Base-by-base conservation (phyloP, 495 filamentous ascomycete genomes). In the Tuber melanosporum region DNA sequence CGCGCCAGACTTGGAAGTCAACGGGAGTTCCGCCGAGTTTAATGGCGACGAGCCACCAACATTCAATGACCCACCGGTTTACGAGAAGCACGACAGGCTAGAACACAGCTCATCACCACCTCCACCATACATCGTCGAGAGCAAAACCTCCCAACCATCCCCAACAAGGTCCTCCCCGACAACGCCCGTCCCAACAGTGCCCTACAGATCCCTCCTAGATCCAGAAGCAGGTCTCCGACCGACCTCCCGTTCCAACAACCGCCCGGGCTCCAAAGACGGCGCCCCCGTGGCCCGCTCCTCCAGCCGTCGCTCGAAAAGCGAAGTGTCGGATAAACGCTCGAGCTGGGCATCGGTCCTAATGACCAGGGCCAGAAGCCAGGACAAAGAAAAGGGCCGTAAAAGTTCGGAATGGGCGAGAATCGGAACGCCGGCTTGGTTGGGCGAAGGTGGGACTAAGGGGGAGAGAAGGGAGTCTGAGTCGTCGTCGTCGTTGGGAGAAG, bases 311-410 rank as follows among this genome's bases (percentile, higher is more conserved):
- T 76, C 77, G 43, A 76, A 79, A 71, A 81, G 75, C 36, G 80
- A 82, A 26, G 52, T 47, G 49, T 62, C 69, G 70, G 78, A 81
- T 42, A 78, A 78, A 49, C 79, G 73, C 20, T 76, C 76, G n/a
- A 83, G 79, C 26, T 80, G 73, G 82, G 46, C 79, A 26, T 75
- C 75, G 7, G 42, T 42, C 1, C 70, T 49, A 26, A 79, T 80
- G 62, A 62, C 77, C 4, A 83, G 85, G 42, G 86, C 86, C 71
- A 83, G 85, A 41, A 88, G 87, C 81, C 88, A 85, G 71, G 88
- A 90, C 62, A 84, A 84, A 26, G 79, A 87, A 20, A 84, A 81
- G 57, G 81, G 80, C 39, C 77, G 78, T 47, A 84, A 76, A 46
- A 85, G 84, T 36, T 74, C 78, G 20, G 84, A 86, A 71, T 75